Evolutionary conservation across 768 basidiomycete genomes (phyloP).

Genomic region (Xerocomus brunneocitrinus): DNA sequence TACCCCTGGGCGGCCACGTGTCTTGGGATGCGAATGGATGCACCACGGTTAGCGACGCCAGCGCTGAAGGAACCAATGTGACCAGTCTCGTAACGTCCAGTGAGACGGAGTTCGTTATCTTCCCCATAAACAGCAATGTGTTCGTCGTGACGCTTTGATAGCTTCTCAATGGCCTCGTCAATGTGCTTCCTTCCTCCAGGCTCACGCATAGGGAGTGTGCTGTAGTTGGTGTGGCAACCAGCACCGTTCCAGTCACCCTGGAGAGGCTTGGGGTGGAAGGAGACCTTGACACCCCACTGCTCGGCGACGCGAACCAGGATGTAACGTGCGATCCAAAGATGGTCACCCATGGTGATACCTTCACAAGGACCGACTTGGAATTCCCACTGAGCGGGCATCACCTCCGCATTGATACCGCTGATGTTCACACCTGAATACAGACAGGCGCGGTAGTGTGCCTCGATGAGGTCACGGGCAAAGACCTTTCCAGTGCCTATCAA

Average conservation of each 20-base stretch:
- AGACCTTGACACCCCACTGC: slow-evolving; percentile 96
- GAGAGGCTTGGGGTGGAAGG: slow-evolving; percentile 99
- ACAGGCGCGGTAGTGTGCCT: slow-evolving; percentile 98
- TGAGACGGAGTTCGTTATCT: slow-evolving; percentile 94
- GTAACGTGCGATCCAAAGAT: slow-evolving; percentile 99
- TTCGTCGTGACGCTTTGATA: slow-evolving; percentile 84
- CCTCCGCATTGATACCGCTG: slow-evolving; percentile 98
- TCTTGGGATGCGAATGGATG: slow-evolving; percentile 92
- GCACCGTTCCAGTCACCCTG: slow-evolving; percentile 99
- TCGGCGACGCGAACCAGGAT: slow-evolving; percentile 94
- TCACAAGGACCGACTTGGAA: slow-evolving; percentile 99
- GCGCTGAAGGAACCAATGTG: slow-evolving; percentile 89
- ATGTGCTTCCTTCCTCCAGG: slow-evolving; percentile 90
- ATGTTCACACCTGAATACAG: slow-evolving; percentile 95
- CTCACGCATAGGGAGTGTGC: slow-evolving; percentile 91
- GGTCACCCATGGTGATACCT: slow-evolving; percentile 98
- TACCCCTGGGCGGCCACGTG: slow-evolving; percentile 90
- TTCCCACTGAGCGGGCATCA: slow-evolving; percentile 99
- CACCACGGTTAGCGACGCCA: slow-evolving; percentile 97
- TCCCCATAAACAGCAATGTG: slow-evolving; percentile 98
- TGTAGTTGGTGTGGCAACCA: slow-evolving; percentile 98
- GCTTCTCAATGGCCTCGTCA: slow-evolving; percentile 90
- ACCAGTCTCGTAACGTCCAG: slow-evolving; percentile 96
- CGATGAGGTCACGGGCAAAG: slow-evolving; percentile 96
- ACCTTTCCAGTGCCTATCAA: slow-evolving; percentile 87